Base-by-base conservation (phyloP, 331 rosid species). In the Acacia concinna region DNA sequence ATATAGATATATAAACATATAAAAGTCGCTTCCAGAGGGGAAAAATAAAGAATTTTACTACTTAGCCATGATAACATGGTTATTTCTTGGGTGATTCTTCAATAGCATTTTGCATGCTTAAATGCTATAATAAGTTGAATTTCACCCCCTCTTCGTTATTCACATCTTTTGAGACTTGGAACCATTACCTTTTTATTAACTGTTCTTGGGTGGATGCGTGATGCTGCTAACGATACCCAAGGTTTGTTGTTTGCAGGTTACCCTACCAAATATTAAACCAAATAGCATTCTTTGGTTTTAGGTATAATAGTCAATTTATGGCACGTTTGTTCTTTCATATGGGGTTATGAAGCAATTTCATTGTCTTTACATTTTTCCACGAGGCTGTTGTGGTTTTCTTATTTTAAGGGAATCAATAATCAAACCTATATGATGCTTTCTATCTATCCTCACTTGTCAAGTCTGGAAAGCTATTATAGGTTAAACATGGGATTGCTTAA, bases 211-310 rank as follows among this genome's bases (percentile, higher is more conserved):
- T 74, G 38, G 71, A 62, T 68, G 73, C 57, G 32, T 30, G 34
- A 6, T 17, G 54, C 51, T 75, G 71, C n/a, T 46, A 23, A 40
- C 56, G 17, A 67, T 44, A 56, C 52, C 64, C 68, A 75, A 68
- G 65, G 47, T 67, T 43, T 81, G 52, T 46, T 15, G 76, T 30
- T 60, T 70, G 37, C 35, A 59, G 82, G 8, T 38, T 64, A 63
- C 11, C 68, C 38, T 49, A 28, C 63, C 30, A 47, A 60, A 49
- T 35, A 32, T 35, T 38, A 23, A 64, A 49, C 17, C 15, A 38
- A 18, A 25, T 37, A 21, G n/a, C 37, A 18, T 30, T n/a, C 17
- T 70, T 56, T 73, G 2, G 28, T 46, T 15, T 46, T 23, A 32
- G 46, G 73, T 9, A 7, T 56, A 56, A 21, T 28, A 23, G 64